Conservation (phyloP, 1,284 basidiomycete species). For the Chondrostereum purpureum region DNA sequence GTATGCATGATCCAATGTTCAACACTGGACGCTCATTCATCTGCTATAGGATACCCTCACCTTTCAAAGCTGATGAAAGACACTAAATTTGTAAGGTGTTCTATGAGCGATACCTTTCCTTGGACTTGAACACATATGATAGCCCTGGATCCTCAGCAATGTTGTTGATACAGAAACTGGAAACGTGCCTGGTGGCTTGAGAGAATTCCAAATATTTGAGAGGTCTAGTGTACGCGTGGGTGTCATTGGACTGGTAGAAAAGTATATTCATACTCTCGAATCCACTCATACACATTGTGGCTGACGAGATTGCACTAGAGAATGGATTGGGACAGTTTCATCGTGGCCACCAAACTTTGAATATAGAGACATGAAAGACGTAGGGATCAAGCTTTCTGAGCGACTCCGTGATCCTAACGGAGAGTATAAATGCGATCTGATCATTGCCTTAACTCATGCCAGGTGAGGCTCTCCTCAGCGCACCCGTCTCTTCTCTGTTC, state of each 20-base stretch:
- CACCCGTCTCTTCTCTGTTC: constrained; percentile 12
- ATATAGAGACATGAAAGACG: constrained; percentile 64
- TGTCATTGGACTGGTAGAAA: constrained; percentile 78
- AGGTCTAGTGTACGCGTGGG: constrained; percentile 67
- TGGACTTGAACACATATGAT: constrained; percentile 10
- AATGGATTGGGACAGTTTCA: constrained; percentile 84
- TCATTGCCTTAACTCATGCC: constrained; percentile 80
- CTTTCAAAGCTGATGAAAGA: constrained; percentile 66
- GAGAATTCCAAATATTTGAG: constrained; percentile 60
- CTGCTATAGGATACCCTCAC: constrained; percentile 65
- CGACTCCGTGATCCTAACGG: constrained; percentile 68
- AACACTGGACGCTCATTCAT: constrained; percentile 5
- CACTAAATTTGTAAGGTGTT: constrained; percentile 58
- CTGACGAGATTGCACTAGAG: constrained; percentile 34
- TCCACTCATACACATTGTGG: background rate
- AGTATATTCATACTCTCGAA: constrained; percentile 53
- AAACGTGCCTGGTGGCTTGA: constrained; percentile 47
- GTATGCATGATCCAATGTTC: constrained; percentile 25
- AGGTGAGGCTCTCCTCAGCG: constrained; percentile 38
- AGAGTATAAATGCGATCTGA: constrained; percentile 64
- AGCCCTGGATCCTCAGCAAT: constrained; percentile 77
- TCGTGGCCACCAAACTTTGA: constrained; percentile 74
- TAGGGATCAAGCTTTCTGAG: constrained; percentile 59
- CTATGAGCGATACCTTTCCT: constrained; percentile 12
- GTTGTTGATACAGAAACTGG: constrained; percentile 61